These are phyloP conservation scores for Phytophthora niederhauseri DNA, from an alignment of 352 stramenopile genomes.

Conservation along the genomic window DNA sequence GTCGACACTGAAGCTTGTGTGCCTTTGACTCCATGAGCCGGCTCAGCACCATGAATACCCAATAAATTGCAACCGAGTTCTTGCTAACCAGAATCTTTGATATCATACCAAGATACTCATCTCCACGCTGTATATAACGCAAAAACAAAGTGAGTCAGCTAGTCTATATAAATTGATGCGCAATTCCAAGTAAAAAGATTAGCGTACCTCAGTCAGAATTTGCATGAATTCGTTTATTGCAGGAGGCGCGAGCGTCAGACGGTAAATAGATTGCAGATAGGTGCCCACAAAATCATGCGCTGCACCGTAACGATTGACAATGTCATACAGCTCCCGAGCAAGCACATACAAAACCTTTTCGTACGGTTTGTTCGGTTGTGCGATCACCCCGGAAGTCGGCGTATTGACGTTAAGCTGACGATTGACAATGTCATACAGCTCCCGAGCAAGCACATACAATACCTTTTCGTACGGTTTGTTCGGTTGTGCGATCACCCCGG, in stretches of 20 bases:
- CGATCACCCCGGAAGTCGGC: constrained; percentile 67
- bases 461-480: constrained; percentile 85
- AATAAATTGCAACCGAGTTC: constrained; percentile 67
- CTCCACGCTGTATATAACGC: constrained; percentile 48
- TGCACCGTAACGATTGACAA: constrained; percentile 62
- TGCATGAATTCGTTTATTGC: constrained; percentile 80
- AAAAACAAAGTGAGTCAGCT: not conserved
- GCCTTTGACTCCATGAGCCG: constrained; percentile 71
- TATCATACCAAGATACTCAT: constrained; percentile 77
- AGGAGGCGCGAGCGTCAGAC: constrained; percentile 60
- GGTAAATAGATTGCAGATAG: constrained; percentile 81
- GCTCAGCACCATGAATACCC: constrained; percentile 73
- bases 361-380: constrained; percentile 79
- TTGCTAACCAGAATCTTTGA: constrained; percentile 64
- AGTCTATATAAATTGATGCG: not conserved
- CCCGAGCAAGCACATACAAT: constrained; percentile 62
- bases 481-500: constrained; percentile 71
- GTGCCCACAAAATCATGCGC: constrained; percentile 71
- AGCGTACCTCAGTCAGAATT: constrained; percentile 73
- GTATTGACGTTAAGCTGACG: constrained; percentile 85
- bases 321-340: constrained; percentile 71
- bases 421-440: constrained; percentile 72
- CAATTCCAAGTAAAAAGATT: not conserved
- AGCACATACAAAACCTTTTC: constrained; percentile 74
- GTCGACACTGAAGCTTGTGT: constrained; percentile 58